Evolutionary conservation across 805 yeast genomes (phyloP).

Genomic region (Wickerhamomyces bisporus): DNA sequence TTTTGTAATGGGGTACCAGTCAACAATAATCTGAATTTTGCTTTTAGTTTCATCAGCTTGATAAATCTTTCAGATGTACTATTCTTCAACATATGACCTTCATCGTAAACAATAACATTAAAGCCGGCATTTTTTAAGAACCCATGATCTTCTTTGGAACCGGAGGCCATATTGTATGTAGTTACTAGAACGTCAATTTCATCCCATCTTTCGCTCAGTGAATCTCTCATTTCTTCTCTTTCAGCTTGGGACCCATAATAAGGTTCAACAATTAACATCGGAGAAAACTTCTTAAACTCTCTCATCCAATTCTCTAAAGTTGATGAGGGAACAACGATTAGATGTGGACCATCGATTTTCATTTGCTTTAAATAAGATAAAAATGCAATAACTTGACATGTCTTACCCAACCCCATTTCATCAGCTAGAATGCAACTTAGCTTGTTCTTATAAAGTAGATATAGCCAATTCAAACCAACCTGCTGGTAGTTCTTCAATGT

Average conservation of each 20-base stretch:
- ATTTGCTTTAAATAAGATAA: conserved; percentile 74
- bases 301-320: conserved; percentile 97
- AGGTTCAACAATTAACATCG: conserved; percentile 76
- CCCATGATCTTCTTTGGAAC: conserved; percentile 73
- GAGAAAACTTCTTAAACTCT: conserved; percentile 88
- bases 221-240: conserved; percentile 77
- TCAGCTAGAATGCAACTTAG: conserved; percentile 94
- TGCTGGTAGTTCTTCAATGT: conserved; percentile 86
- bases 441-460: conserved; percentile 67
- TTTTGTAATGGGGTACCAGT: conserved; percentile 98
- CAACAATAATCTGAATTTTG: conserved; percentile 76
- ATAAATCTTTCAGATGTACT: conserved; percentile 81
- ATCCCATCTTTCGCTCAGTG: conserved; percentile 45
- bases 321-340: conserved; percentile 93
- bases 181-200: conserved; percentile 87
- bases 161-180: conserved; percentile 88
- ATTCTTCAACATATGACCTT: conserved; percentile 95
- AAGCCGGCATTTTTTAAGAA: conserved; percentile 72
- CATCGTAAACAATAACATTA: conserved; percentile 90
- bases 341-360: conserved; percentile 74
- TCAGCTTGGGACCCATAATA: conserved; percentile 87
- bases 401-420: conserved; percentile 98
- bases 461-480: conserved; percentile 95
- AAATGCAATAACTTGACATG: conserved; percentile 93
- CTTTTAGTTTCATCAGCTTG: conserved; percentile 79